A percentile compares a stretch with the other conserved stretches of the same genome.
Conservation (phyloP, 2,329 filamentous ascomycete species). For the Fusarium illudens region DNA sequence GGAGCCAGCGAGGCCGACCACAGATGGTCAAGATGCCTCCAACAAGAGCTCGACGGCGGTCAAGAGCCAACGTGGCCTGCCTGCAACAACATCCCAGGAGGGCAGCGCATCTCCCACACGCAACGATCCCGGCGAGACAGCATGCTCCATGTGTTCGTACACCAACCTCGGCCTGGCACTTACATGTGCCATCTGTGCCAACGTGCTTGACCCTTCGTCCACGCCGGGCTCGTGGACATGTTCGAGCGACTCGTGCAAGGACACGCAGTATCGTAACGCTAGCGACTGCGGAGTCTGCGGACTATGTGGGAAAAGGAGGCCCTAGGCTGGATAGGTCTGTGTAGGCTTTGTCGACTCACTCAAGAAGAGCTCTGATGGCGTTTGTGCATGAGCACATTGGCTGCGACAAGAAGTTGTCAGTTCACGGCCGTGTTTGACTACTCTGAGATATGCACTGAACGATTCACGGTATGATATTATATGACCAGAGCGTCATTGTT, state of each 20-base stretch:
- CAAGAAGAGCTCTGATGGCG: not conserved
- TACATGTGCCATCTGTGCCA: slow-evolving; percentile 74
- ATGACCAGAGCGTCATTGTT: not conserved
- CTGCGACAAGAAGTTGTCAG: not conserved
- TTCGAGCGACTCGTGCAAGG: slow-evolving; percentile 61
- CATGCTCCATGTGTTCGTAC: slow-evolving; percentile 74
- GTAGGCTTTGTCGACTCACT: not conserved
- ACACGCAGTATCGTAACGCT: slow-evolving; percentile 70
- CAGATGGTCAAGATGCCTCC: not conserved
- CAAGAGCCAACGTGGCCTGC: not conserved
- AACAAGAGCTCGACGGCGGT: not conserved
- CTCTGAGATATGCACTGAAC: not conserved
- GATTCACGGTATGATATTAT: not conserved
- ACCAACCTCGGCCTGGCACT: slow-evolving; percentile 62
- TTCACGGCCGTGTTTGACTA: not conserved
- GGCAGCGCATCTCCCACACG: not conserved
- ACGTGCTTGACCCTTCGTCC: slow-evolving; percentile 68
- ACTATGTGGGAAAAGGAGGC: slow-evolving; percentile 65
- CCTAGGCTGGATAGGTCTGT: slow-evolving; percentile 5
- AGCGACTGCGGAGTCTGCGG: slow-evolving; percentile 76
- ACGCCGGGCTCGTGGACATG: slow-evolving; percentile 72
- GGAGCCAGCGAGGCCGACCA: not conserved
- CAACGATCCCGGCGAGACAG: not conserved
- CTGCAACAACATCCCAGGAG: not conserved
- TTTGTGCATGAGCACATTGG: not conserved